Base-by-base conservation (phyloP, 352 stramenopile genomes). In the Globisporangium spinosum region DNA sequence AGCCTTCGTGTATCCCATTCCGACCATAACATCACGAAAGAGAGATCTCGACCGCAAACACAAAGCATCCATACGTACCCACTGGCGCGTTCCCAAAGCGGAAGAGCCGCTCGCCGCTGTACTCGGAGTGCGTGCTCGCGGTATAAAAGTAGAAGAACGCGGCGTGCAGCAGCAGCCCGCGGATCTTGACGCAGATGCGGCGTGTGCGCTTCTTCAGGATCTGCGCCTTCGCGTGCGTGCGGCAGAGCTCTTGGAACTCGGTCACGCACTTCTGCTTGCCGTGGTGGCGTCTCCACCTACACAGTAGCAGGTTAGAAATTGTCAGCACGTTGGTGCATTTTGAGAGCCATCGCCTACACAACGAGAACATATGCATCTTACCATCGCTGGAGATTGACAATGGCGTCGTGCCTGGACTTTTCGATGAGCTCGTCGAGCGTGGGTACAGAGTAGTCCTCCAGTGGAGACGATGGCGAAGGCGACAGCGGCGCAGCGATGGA, bases 91-190 rank as follows among this genome's bases (percentile, higher is more conserved):
- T 68, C 12, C 67, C 73, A 15, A 86, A 77, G 22, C 70, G 77
- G 49, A 73, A 82, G 10, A 85, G 64, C 1, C 70, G 75, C 67
- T 83, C 77, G 22, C 76, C 60, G 0, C 62, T 49, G 51, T 75
- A 80, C 15, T 71, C 70, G 27, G 70, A 40, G 27, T 80, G 69
- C 35, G 67, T 70, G 49, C 70, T 82, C 34, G 70, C 64, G 0
- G 74, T 76, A 61, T 85, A 84, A 13, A 80, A 62, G 57, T 72
- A 72, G 5, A 89, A 68, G 58, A 84, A 89, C 54, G 82, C 35
- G 15, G 77, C 40, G 20, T 89, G 77, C n/a, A 87, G 51, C 59
- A 73, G 49, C 58, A 89, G 77, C 20, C 82, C 78, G 40, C 72
- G 78, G 47, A 89, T 72, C 59, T 85, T 85, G 60, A 69, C 67